phyloP scores from a whole-genome alignment of 106 monocot genomes.

The Amphibolis antarctica region DNA sequence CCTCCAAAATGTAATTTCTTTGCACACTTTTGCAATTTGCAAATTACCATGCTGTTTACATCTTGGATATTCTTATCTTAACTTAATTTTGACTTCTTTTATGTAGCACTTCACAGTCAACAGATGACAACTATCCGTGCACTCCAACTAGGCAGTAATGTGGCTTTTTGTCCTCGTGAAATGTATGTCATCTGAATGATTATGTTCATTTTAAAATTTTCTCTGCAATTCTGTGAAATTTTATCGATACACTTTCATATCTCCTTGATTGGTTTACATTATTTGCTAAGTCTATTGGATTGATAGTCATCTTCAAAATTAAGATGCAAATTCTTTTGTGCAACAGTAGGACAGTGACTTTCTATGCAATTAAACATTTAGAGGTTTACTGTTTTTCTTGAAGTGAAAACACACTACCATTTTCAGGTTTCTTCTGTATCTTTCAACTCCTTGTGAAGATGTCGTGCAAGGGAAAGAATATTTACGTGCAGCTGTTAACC shows the following conservation, averaged over 20 bases:
- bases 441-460: constrained; percentile 64
- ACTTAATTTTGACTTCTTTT: constrained; percentile 1
- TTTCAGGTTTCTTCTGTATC: constrained; percentile 36
- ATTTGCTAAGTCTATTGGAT: too few relatives aligned
- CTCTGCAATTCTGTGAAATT: too few relatives aligned
- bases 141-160: constrained; percentile 69
- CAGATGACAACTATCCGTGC: constrained; percentile 50
- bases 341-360: too few relatives aligned
- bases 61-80: neutral
- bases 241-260: too few relatives aligned
- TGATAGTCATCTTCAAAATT: too few relatives aligned
- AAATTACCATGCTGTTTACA: neutral
- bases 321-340: too few relatives aligned
- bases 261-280: too few relatives aligned
- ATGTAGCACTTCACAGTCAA: constrained; percentile 46
- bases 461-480: constrained; percentile 44
- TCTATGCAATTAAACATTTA: too few relatives aligned
- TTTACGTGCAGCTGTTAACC: constrained; percentile 49
- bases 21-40: too few relatives aligned
- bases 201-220: too few relatives aligned
- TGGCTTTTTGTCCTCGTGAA: constrained; percentile 61
- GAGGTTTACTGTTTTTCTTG: neutral
- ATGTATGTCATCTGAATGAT: constrained; percentile 30
- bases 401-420: neutral
- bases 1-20: constrained; percentile 69